Evolutionary conservation across 306 rosid species (phyloP).

Genomic region (Quercus engelmannii): DNA sequence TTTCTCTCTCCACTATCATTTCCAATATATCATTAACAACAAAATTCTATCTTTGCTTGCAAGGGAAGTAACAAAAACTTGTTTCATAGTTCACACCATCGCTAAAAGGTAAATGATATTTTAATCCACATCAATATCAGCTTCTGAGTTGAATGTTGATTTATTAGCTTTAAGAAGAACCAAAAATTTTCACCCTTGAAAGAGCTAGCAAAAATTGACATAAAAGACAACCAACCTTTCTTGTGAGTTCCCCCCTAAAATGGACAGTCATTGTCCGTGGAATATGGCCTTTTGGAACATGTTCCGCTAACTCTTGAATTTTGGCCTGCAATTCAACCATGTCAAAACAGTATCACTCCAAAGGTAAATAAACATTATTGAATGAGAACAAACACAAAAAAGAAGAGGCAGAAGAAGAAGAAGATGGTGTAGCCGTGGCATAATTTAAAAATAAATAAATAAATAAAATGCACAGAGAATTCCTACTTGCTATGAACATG

Average conservation of each 20-base stretch:
- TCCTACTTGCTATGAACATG: not conserved
- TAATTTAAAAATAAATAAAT: not conserved
- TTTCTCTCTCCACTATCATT: not conserved
- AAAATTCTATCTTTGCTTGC: not conserved
- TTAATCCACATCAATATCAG: not conserved
- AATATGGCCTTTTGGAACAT: slow-evolving; percentile 98
- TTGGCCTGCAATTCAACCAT: slow-evolving; percentile 74
- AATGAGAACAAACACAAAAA: slow-evolving; percentile 8
- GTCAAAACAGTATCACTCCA: not conserved
- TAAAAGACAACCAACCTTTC: slow-evolving; percentile 62
- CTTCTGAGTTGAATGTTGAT: not conserved
- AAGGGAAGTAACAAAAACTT: not conserved
- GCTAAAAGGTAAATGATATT: not conserved
- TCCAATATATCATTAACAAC: not conserved
- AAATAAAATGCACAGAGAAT: not conserved
- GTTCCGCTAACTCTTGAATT: slow-evolving; percentile 94
- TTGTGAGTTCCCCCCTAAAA: slow-evolving; percentile 95
- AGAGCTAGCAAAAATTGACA: slow-evolving; percentile 17
- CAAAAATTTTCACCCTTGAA: not conserved
- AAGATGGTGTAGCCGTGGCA: not conserved
- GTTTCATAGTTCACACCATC: not conserved
- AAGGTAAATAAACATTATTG: slow-evolving; percentile 4
- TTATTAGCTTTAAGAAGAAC: not conserved
- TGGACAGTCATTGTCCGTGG: slow-evolving; percentile 95
- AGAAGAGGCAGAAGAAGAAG: too few species aligned